These are phyloP conservation scores for Boechera divaricarpa DNA, from an alignment of 345 rosid genomes.

Conservation along the genomic window DNA sequence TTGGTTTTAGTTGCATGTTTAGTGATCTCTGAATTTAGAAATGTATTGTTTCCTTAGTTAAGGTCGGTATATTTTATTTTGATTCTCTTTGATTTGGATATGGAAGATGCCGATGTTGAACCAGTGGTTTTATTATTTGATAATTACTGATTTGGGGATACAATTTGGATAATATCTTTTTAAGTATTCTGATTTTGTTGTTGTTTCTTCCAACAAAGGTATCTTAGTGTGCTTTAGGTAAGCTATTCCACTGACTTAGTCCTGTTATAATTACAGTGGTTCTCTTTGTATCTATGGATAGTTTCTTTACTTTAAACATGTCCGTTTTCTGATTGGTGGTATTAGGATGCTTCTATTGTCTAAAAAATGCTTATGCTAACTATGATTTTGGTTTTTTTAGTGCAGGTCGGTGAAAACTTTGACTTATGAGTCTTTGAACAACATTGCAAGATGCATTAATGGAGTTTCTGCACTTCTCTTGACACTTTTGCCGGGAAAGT, in stretches of 20 bases:
- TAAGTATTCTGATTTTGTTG: neutral
- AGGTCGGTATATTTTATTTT: neutral
- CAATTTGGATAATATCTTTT: neutral
- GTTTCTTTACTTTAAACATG: neutral
- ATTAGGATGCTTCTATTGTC: neutral
- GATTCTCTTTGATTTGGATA: neutral
- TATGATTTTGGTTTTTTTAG: conserved; percentile 28
- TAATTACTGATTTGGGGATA: neutral
- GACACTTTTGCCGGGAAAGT: conserved; percentile 77
- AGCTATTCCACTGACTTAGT: neutral
- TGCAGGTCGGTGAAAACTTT: conserved; percentile 95
- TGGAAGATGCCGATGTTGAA: conserved; percentile 3
- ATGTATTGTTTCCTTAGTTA: neutral
- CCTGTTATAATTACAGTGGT: neutral
- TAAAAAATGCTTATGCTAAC: neutral
- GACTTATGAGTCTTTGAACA: conserved; percentile 83
- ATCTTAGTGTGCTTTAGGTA: neutral
- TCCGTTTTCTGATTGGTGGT: neutral
- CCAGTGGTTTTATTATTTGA: neutral
- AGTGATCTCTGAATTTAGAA: conserved; percentile 2
- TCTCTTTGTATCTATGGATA: neutral
- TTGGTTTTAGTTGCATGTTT: conserved; percentile 7
- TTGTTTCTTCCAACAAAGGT: neutral
- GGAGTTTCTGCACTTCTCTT: conserved; percentile 85
- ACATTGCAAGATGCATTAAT: conserved; percentile 74